Evolutionary conservation across 2,329 filamentous ascomycete species (phyloP), one percentile per base, ranked within the genome.

Genomic region (Chaetomiaceae sp.): DNA sequence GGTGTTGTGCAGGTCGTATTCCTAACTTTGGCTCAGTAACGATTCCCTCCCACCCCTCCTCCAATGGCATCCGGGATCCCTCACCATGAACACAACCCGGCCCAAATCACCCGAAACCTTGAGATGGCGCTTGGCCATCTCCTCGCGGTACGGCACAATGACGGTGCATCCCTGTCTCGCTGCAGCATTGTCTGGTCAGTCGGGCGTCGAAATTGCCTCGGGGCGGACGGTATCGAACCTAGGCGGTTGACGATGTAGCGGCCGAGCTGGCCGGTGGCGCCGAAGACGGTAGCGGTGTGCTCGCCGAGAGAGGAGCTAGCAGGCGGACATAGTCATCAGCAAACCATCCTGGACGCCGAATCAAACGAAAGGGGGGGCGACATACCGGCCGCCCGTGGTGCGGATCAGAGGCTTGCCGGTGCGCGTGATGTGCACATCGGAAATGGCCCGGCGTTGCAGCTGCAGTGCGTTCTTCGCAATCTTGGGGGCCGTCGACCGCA

Each of bases 171-270:
- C 93, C 73, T 90, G 83, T 58, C 88, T 85, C 62, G 93, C 92
- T 95, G 64, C 65, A 62, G 43, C 5, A 57, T 57, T 50, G 31
- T 57, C 53, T 47, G 40, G 58, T 65, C 48, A 65, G 60, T 57
- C 50, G 44, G 30, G 41, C 16, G 42, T 48, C 42, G 49, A 48
- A 56, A 57, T 52, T 51, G 43, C 44, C 47, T 42, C 40, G 48
- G 37, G 27, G 25, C 20, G 30, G 34, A 33, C 35, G 37, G 44
- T n/a, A n/a, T 41, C 71, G 58, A 68, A 79, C 90, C 90, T 67
- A 99, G 79, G 69, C 89, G 82, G 74, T 96, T 96, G 67, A 99
- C 93, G 67, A 99, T 95, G 71, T 99, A 99, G 67, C 93, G 85
- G 67, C 93, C 93, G 50, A 99, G 76, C 70, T 95, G 92, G 58